These are phyloP conservation scores for Acmispon strigosus DNA, from an alignment of 306 rosid genomes.

Conservation along the genomic window DNA sequence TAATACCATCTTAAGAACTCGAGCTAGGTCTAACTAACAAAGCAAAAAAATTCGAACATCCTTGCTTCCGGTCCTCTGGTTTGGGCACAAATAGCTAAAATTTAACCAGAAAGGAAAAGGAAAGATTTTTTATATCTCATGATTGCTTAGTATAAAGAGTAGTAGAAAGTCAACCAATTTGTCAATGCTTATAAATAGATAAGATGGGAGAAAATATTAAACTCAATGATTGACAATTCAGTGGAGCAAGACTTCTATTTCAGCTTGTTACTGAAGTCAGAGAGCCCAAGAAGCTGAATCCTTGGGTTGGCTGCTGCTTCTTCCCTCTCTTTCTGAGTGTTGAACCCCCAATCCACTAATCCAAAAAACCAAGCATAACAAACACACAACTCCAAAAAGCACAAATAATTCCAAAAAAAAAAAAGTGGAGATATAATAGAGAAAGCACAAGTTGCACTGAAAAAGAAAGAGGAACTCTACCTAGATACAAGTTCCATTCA, in stretches of 20 bases:
- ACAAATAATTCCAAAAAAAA: neutral
- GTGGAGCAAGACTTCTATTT: conserved; percentile 28
- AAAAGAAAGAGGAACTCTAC: conserved; percentile 31
- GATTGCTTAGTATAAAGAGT: neutral
- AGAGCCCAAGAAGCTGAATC: conserved; percentile 52
- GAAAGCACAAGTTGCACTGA: neutral
- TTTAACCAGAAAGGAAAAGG: neutral
- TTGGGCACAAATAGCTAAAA: neutral
- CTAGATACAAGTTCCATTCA: conserved; percentile 76
- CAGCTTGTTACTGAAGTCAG: conserved; percentile 65
- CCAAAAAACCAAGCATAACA: conserved; percentile 15
- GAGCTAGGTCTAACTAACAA: too few species aligned
- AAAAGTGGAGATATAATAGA: neutral
- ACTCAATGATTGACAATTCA: neutral
- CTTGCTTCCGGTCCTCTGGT: neutral
- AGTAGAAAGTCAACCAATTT: neutral
- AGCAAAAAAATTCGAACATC: neutral
- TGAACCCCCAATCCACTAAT: conserved; percentile 83
- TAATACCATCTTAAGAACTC: too few species aligned
- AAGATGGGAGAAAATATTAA: neutral
- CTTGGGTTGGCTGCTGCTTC: conserved; percentile 68
- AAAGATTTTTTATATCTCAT: neutral
- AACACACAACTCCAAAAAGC: neutral
- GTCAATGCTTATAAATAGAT: neutral
- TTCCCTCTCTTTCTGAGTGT: conserved; percentile 76